Base-by-base conservation (phyloP, 1,284 basidiomycete species). In the Entoloma clypeatum region DNA sequence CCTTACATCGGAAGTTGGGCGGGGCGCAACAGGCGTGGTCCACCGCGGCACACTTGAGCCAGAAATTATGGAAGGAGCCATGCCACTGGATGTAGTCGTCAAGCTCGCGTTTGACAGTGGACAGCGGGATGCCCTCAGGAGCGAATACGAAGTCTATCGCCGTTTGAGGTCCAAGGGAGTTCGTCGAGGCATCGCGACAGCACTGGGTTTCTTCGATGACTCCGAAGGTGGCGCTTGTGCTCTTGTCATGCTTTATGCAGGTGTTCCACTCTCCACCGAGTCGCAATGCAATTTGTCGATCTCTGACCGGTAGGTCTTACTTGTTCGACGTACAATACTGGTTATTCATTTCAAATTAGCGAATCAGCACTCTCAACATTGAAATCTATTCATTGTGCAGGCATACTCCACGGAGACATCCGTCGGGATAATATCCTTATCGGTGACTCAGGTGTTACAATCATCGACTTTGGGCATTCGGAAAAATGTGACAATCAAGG, bases 31-130 rank as follows among this genome's bases (percentile, higher is more conserved):
- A n/a, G n/a, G n/a, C n/a, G n/a, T n/a, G n/a, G n/a, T n/a, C 14
- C 44, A 43, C 29, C 44, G 34, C 10, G 47, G 44, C 33, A 46
- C 30, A 27, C 39, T 46, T 27, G 33, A 46, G 36, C 33, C 44
- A 33, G 44, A 39, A 21, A 26, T 26, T n/a, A 39, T 10, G 3
- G 31, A 31, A 33, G 34, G 31, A 19, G 13, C 9, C 43, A 32
- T 39, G 24, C 39, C 27, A 22, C 43, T 37, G 21, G 40, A 45
- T 14, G 41, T 16, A 24, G 23, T n/a, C n/a, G n/a, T n/a, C n/a
- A n/a, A n/a, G n/a, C n/a, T n/a, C n/a, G n/a, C n/a, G n/a, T n/a
- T n/a, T 24, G 33, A 35, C 22, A 23, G 10, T 34, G 33, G 47
- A 28, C 41, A 41, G 34, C 36, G 41, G 35, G 28, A 39, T 34